Percentiles rank a stretch among this genome's conserved stretches.
Evolutionary conservation across 257 asterid genomes (phyloP).

Genomic region (Handroanthus guayacan): DNA sequence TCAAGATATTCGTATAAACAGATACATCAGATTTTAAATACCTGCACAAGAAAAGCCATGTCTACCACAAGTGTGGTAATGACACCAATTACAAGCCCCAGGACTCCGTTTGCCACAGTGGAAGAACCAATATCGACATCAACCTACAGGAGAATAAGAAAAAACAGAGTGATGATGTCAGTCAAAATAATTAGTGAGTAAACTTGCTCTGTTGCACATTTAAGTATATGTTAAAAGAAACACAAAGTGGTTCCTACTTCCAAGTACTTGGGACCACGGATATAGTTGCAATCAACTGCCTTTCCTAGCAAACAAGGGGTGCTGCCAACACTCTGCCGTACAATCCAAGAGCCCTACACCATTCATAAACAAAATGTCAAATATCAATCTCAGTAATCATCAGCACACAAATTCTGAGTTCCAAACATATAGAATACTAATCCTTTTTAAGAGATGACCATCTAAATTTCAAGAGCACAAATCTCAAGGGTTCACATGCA

Average conservation of each 20-base stretch:
- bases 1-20: neutral
- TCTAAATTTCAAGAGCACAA: neutral
- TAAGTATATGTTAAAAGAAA: slow-evolving; percentile 14
- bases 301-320: slow-evolving; percentile 96
- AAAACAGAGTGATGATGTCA: slow-evolving; percentile 22
- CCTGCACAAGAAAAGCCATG: slow-evolving; percentile 99
- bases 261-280: slow-evolving; percentile 84
- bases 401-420: neutral
- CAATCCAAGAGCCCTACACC: slow-evolving; percentile 98
- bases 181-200: slow-evolving; percentile 23
- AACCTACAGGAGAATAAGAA: slow-evolving; percentile 65
- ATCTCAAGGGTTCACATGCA: neutral
- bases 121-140: slow-evolving; percentile 98
- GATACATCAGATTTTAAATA: slow-evolving; percentile 39
- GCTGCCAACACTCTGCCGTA: slow-evolving; percentile 99
- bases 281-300: slow-evolving; percentile 96
- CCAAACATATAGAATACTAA: neutral
- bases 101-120: slow-evolving; percentile 96
- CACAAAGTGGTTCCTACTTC: slow-evolving; percentile 57
- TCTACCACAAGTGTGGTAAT: slow-evolving; percentile 92
- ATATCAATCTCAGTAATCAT: slow-evolving; percentile 7
- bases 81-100: slow-evolving; percentile 96
- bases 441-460: slow-evolving; percentile 17
- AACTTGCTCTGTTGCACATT: slow-evolving; percentile 23
- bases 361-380: slow-evolving; percentile 25